A percentile compares a stretch with the other conserved stretches of the same genome.
Conservation (phyloP, 2,329 filamentous ascomycete genomes). For the Xylaria sp. region DNA sequence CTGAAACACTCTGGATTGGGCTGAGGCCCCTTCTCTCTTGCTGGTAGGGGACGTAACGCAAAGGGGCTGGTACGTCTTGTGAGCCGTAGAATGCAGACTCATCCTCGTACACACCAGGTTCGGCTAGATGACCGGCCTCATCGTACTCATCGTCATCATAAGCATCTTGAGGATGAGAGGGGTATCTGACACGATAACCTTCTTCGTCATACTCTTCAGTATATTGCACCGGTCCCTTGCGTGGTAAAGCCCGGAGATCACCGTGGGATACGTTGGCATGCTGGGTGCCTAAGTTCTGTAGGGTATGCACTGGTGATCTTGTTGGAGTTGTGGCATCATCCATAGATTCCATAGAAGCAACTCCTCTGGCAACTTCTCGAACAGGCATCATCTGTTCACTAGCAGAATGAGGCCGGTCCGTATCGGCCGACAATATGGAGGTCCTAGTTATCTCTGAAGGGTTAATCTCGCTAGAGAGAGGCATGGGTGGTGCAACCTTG, state of each 20-base stretch:
- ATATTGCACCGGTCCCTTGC: conserved; percentile 55
- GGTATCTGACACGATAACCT: conserved; percentile 56
- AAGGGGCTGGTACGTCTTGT: conserved; percentile 71
- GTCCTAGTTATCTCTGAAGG: conserved; percentile 88
- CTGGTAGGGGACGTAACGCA: conserved; percentile 75
- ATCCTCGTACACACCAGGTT: conserved; percentile 53
- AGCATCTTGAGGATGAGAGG: conserved; percentile 47
- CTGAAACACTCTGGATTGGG: conserved; percentile 91
- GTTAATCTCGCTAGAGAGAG: conserved; percentile 85
- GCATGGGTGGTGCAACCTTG: conserved; percentile 79
- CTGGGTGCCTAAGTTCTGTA: conserved; percentile 72
- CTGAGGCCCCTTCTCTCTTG: conserved; percentile 78
- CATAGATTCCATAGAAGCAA: conserved; percentile 68
- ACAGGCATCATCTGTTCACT: conserved; percentile 70
- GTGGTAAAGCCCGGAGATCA: conserved; percentile 65
- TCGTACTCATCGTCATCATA: conserved; percentile 58
- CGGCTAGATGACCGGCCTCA: conserved; percentile 52
- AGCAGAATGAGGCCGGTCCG: conserved; percentile 76
- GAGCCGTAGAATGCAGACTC: conserved; percentile 64
- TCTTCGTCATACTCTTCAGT: conserved; percentile 61
- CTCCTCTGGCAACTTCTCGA: conserved; percentile 70
- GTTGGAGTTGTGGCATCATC: conserved; percentile 68
- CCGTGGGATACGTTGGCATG: conserved; percentile 72
- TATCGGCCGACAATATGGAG: conserved; percentile 85
- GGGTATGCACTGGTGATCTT: conserved; percentile 59